Base-by-base conservation (phyloP, 1,139 yeast species). In the Spathaspora sp. region DNA sequence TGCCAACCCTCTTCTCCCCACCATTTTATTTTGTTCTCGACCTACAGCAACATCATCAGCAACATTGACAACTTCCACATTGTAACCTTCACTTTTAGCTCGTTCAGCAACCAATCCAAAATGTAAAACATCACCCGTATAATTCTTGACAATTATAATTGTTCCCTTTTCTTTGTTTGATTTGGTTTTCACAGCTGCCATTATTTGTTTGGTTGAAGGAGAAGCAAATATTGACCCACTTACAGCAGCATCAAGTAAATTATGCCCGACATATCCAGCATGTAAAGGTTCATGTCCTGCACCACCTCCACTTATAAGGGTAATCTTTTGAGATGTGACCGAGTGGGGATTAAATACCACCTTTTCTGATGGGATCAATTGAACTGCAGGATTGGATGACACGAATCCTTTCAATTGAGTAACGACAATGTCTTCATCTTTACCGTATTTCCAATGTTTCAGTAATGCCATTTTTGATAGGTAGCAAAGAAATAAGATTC, bases 11-110 rank as follows among this genome's bases (percentile, higher is more conserved):
- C 98, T 78, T 68, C 97, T 80, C 11, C 97, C 97, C 39, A 90
- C 97, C 74, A 86, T 80, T 20, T 88, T 90, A 59, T 93, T 93
- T 61, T 89, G 91, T 39, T 82, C 77, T 57, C 85, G 76, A 24
- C 96, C 97, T 36, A 91, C 97, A 5, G 97, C 89, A 31, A 90
- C 97, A 63, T 91, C 98, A 61, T 91, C 98, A 43, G 88, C 86
- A 23, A 90, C 93, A 45, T 85, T 56, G 34, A 88, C 81, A 49
- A 89, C 74, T 51, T 86, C 91, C 25, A 86, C 83, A 37, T 80
- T 72, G 51, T 80, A 76, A 8, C 96, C 96, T 43, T 81, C 79
- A 17, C 86, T 84, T 62, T 85, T 86, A 31, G 95, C 91, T 55
- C 95, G 76, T 67, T 91, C 97, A 2, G 86, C 91, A 4, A 93